These are phyloP conservation scores for Draba incana DNA, from an alignment of 345 rosid species.

Conservation along the genomic window DNA sequence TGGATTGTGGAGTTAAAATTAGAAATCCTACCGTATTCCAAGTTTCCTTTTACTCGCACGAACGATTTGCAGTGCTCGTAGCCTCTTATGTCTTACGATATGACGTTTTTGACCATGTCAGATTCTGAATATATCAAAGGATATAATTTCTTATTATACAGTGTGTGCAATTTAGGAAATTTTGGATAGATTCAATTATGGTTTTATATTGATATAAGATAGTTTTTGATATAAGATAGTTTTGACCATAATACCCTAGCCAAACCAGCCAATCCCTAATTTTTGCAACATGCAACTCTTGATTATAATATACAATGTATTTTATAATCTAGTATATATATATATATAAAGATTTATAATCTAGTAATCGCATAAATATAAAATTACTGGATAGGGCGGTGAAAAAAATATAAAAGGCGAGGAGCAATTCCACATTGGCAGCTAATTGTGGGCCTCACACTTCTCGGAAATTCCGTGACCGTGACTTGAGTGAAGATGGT, in stretches of 20 bases:
- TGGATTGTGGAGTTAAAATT: conserved; percentile 18
- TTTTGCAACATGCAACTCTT: neutral
- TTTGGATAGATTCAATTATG: no score
- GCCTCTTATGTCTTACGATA: conserved; percentile 2
- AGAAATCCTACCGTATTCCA: conserved; percentile 6
- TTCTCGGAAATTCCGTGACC: conserved; percentile 85
- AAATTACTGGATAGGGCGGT: conserved; percentile 3
- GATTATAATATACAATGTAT: neutral
- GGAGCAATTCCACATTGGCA: conserved; percentile 60
- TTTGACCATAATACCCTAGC: neutral
- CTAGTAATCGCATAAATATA: no score
- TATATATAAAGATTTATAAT: no score
- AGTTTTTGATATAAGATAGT: no score
- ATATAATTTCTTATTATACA: no score
- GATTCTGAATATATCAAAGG: neutral
- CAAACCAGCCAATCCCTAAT: neutral
- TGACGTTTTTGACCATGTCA: conserved; percentile 27
- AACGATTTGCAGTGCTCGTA: conserved; percentile 7
- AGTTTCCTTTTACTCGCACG: conserved; percentile 26
- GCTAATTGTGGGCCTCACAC: conserved; percentile 59
- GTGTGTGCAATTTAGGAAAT: no score
- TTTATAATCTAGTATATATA: no score
- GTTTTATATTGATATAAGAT: no score
- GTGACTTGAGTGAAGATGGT: conserved; percentile 49
- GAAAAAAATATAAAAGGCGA: conserved; percentile 39